phyloP scores from a whole-genome alignment of 148 eudicot species.

The Camellia sinensis region DNA sequence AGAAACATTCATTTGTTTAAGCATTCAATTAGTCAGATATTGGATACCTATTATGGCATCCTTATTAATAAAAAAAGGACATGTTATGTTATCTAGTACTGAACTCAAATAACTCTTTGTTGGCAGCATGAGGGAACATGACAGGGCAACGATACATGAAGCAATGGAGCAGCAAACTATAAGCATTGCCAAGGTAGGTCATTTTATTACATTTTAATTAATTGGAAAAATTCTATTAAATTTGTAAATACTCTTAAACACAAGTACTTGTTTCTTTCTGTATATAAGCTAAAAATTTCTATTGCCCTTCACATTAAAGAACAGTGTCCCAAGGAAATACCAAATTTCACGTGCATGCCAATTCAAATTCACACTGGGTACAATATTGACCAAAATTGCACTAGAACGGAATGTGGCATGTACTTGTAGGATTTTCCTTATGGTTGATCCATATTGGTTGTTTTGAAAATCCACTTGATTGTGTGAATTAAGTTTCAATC shows the following conservation, averaged over 20 bases:
- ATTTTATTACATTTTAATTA: not conserved
- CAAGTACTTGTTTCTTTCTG: not conserved
- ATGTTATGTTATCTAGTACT: not conserved
- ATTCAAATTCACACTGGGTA: not conserved
- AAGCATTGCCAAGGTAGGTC: constrained; percentile 73
- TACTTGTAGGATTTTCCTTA: not conserved
- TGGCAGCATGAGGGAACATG: constrained; percentile 98
- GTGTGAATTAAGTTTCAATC: not conserved
- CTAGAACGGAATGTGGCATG: not conserved
- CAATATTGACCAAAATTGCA: not conserved
- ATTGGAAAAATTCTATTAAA: not conserved
- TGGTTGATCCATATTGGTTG: not conserved
- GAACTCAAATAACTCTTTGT: constrained; percentile 8
- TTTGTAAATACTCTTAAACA: not conserved
- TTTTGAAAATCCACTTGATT: not conserved
- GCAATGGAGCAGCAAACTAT: constrained; percentile 99
- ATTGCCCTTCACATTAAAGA: not conserved
- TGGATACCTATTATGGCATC: not conserved
- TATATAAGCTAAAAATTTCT: not conserved
- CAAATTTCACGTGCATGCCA: not conserved
- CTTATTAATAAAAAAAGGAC: not conserved
- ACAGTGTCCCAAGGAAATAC: not conserved
- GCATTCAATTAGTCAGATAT: not conserved
- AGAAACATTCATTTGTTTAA: not conserved
- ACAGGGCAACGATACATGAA: constrained; percentile 96